Evolutionary conservation across 2,329 filamentous ascomycete species (phyloP).

Genomic region (Drechslerella stenobrocha): DNA sequence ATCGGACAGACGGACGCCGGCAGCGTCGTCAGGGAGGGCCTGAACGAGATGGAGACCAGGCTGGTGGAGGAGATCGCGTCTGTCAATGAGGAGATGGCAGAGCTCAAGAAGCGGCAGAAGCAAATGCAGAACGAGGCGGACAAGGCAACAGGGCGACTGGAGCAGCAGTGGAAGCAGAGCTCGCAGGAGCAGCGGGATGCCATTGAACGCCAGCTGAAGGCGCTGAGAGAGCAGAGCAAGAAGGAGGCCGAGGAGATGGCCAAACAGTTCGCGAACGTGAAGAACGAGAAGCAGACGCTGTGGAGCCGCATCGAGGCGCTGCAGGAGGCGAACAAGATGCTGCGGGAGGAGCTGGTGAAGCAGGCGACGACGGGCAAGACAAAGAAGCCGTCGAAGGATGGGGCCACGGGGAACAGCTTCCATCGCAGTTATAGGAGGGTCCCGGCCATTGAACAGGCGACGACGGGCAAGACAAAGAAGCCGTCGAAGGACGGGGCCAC

Average conservation of each 20-base stretch:
- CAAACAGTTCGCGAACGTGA: constrained; percentile 11
- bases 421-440: background rate
- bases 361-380: background rate
- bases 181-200: constrained; percentile 22
- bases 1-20: constrained; percentile 37
- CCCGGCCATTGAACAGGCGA: background rate
- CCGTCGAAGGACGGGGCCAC: background rate
- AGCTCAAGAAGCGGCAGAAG: constrained; percentile 18
- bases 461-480: background rate
- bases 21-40: constrained; percentile 24
- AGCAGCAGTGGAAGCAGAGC: constrained; percentile 20
- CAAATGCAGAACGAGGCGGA: constrained; percentile 9
- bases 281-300: constrained; percentile 18
- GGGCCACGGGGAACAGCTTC: background rate
- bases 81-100: constrained; percentile 25
- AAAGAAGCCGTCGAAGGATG: background rate
- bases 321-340: constrained; percentile 19
- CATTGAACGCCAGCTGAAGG: constrained; percentile 19
- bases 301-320: constrained; percentile 17
- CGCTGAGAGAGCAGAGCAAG: constrained; percentile 7
- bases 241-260: constrained; percentile 8
- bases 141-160: constrained; percentile 11
- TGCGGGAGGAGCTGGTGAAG: constrained; percentile 3
- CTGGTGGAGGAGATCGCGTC: constrained; percentile 22
- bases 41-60: constrained; percentile 19